Evolutionary conservation across 2,329 filamentous ascomycete species (phyloP).

Genomic region (Cladosporium sp.): DNA sequence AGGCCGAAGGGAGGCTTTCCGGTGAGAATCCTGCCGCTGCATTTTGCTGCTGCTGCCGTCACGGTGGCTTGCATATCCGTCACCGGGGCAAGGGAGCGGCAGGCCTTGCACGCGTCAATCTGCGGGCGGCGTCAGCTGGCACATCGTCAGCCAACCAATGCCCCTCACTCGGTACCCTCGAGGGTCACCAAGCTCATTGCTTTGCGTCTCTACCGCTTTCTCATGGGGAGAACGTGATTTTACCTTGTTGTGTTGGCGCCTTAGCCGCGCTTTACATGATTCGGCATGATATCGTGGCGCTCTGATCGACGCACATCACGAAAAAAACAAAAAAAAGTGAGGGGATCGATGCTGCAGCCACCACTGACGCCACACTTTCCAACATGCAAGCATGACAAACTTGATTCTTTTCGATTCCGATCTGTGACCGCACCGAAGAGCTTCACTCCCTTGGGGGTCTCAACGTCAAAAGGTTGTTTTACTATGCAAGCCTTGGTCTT

Average conservation of each 20-base stretch:
- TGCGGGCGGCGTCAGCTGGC: conserved; percentile 1
- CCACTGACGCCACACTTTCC: no score
- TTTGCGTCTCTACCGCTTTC: not conserved
- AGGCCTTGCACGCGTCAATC: not conserved
- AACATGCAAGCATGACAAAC: no score
- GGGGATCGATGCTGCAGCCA: no score
- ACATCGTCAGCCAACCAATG: not conserved
- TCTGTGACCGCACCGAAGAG: no score
- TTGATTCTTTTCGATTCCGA: no score
- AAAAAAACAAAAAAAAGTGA: no score
- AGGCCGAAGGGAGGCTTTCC: not conserved
- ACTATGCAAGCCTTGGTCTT: no score
- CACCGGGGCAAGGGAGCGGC: not conserved
- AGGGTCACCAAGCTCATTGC: conserved; percentile 3
- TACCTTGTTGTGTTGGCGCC: not conserved
- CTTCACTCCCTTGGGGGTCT: no score
- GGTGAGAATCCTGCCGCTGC: not conserved
- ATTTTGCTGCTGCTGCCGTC: no score
- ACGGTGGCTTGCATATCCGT: conserved; percentile 4
- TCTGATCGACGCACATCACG: no score
- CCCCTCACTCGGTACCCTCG: not conserved
- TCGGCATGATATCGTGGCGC: no score
- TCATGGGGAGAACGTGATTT: not conserved
- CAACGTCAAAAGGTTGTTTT: no score
- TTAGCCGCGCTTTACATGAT: not conserved